Evolutionary conservation across 768 basidiomycete genomes (phyloP).

Genomic region (Inosperma sp.): DNA sequence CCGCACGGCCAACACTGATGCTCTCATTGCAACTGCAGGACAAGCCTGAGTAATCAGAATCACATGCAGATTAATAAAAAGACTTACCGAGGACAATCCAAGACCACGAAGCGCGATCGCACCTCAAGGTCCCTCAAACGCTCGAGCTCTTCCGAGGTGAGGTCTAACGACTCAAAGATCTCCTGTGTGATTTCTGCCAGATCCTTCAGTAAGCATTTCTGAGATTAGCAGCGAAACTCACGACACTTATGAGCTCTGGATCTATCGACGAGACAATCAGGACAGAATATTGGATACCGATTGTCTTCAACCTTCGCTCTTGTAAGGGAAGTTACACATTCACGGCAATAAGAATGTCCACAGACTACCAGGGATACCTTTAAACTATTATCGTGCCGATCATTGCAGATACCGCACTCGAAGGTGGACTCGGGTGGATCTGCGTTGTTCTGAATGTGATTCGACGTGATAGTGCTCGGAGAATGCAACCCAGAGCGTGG

Average conservation of each 20-base stretch:
- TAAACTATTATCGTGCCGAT: slow-evolving; percentile 39
- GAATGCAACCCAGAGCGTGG: neutral
- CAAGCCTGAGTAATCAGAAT: neutral
- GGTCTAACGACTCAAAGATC: slow-evolving; percentile 15
- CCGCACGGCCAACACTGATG: slow-evolving; percentile 46
- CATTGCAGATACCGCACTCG: slow-evolving; percentile 54
- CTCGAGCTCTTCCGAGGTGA: slow-evolving; percentile 37
- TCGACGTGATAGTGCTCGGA: slow-evolving; percentile 10
- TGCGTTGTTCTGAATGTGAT: slow-evolving; percentile 18
- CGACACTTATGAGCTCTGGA: slow-evolving; percentile 30
- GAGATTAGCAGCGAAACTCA: slow-evolving; percentile 7
- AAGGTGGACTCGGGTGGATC: slow-evolving; percentile 27
- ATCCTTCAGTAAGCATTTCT: neutral
- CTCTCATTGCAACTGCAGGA: slow-evolving; percentile 44
- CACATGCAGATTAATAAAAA: neutral
- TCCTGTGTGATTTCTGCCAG: slow-evolving; percentile 17
- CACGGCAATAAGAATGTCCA: slow-evolving; percentile 49
- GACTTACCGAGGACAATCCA: slow-evolving; percentile 44
- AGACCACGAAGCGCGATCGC: slow-evolving; percentile 37
- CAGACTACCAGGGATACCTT: slow-evolving; percentile 43
- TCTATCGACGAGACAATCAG: slow-evolving; percentile 41
- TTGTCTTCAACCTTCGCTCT: slow-evolving; percentile 45
- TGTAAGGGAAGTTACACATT: slow-evolving; percentile 44
- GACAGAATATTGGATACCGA: slow-evolving; percentile 59
- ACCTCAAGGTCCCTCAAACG: slow-evolving; percentile 20